Evolutionary conservation across 2,329 filamentous ascomycete species (phyloP).

Genomic region (Rasamsonia emersonii): DNA sequence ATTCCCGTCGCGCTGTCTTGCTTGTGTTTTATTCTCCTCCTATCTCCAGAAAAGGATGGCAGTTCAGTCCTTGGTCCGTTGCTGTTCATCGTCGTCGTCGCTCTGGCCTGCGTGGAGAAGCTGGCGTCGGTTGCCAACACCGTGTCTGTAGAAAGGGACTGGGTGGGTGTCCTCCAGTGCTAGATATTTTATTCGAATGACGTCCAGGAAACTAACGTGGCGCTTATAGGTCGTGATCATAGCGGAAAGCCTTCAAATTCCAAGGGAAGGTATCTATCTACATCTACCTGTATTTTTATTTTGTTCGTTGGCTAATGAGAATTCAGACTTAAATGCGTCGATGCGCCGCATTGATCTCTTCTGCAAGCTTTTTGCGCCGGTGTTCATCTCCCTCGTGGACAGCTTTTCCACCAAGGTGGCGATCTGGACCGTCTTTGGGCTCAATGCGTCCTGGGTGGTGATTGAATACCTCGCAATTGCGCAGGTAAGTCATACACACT

Average conservation of each 20-base stretch:
- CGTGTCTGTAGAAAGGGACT: conserved; percentile 63
- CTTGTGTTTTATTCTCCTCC: conserved; percentile 34
- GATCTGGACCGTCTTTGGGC: conserved; percentile 37
- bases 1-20: conserved; percentile 41
- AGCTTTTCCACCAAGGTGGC: conserved; percentile 37
- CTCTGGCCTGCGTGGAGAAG: conserved; percentile 62
- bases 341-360: conserved; percentile 51
- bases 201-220: neutral
- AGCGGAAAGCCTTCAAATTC: conserved; percentile 4
- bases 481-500: conserved; percentile 15
- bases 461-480: conserved; percentile 35
- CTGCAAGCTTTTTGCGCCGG: conserved; percentile 48
- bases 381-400: conserved; percentile 42
- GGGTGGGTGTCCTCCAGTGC: conserved; percentile 33
- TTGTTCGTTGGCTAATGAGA: neutral
- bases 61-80: conserved; percentile 7
- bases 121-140: conserved; percentile 56
- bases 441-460: conserved; percentile 35
- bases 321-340: conserved; percentile 39
- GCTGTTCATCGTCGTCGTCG: conserved; percentile 30
- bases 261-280: conserved; percentile 2
- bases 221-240: conserved; percentile 7
- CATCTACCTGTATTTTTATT: conserved; percentile 1
- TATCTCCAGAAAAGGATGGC: conserved; percentile 6
- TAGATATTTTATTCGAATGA: neutral